Evolutionary conservation across 2,329 filamentous ascomycete genomes (phyloP).

Genomic region (Chrysosporium queenslandicum): DNA sequence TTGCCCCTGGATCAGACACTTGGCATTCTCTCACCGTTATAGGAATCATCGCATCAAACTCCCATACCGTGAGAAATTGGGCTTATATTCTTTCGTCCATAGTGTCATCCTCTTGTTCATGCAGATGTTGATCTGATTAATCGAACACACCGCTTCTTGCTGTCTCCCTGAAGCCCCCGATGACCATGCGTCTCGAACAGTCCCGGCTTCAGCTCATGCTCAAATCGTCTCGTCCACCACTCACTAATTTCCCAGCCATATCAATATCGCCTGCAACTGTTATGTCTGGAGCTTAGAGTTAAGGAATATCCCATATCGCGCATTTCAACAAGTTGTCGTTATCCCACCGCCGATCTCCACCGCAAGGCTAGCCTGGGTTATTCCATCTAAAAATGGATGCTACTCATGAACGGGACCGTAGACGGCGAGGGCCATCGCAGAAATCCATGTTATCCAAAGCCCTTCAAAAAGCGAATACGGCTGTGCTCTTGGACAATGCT

Average conservation of each 20-base stretch:
- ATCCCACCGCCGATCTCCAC: too few relatives aligned
- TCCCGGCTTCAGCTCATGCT: not conserved
- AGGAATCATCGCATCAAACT: not conserved
- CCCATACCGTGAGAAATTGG: not conserved
- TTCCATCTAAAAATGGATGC: constrained; percentile 1
- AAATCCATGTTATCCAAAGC: constrained; percentile 97
- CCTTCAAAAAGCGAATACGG: constrained; percentile 88
- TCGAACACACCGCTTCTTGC: not conserved
- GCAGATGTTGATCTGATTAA: not conserved
- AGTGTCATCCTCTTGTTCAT: not conserved
- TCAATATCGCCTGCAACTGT: not conserved
- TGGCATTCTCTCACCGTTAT: constrained; percentile 1
- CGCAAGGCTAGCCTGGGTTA: not conserved
- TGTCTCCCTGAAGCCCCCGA: not conserved
- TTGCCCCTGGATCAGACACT: constrained; percentile 7
- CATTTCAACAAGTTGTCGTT: not conserved
- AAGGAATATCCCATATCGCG: not conserved
- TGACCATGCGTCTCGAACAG: not conserved
- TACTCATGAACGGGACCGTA: constrained; percentile 4
- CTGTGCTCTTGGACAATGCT: constrained; percentile 89
- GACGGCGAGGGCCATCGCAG: constrained; percentile 52
- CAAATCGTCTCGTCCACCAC: not conserved
- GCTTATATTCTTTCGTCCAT: not conserved
- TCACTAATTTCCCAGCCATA: not conserved
- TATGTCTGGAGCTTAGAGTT: not conserved